Conservation (phyloP, 1,139 yeast species). For the Nakaseomyces delphensis region DNA sequence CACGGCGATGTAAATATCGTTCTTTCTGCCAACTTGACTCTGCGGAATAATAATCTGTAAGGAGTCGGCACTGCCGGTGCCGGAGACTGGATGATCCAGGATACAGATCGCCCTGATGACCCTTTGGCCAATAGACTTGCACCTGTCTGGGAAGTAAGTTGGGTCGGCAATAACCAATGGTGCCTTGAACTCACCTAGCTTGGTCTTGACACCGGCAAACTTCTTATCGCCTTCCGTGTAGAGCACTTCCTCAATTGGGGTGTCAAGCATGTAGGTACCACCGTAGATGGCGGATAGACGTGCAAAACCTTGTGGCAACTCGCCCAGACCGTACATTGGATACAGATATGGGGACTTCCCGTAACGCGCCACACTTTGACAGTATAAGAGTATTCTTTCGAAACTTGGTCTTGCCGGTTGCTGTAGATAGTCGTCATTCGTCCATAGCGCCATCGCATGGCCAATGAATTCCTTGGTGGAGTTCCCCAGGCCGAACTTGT, state of each 20-base stretch:
- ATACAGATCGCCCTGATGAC: slow-evolving; percentile 95
- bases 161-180: slow-evolving; percentile 97
- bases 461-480: slow-evolving; percentile 97
- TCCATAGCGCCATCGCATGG: slow-evolving; percentile 97
- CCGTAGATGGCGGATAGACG: slow-evolving; percentile 95
- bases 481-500: slow-evolving; percentile 80
- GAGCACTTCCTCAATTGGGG: slow-evolving; percentile 83
- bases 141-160: slow-evolving; percentile 90
- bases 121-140: slow-evolving; percentile 71
- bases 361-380: slow-evolving; percentile 85
- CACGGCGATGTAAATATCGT: slow-evolving; percentile 90
- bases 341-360: slow-evolving; percentile 96
- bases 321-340: slow-evolving; percentile 95
- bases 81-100: slow-evolving; percentile 81
- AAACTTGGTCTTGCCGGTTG: slow-evolving; percentile 91
- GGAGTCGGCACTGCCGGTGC: slow-evolving; percentile 77
- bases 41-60: slow-evolving; percentile 93
- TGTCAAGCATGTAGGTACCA: slow-evolving; percentile 96
- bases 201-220: slow-evolving; percentile 80
- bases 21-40: slow-evolving; percentile 86
- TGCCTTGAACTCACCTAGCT: slow-evolving; percentile 86
- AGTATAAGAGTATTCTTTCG: slow-evolving; percentile 76
- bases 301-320: slow-evolving; percentile 97
- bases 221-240: slow-evolving; percentile 52
- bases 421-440: slow-evolving; percentile 80